Evolutionary conservation across 768 basidiomycete species (phyloP).

Genomic region (Stropharia rugosoannulata): DNA sequence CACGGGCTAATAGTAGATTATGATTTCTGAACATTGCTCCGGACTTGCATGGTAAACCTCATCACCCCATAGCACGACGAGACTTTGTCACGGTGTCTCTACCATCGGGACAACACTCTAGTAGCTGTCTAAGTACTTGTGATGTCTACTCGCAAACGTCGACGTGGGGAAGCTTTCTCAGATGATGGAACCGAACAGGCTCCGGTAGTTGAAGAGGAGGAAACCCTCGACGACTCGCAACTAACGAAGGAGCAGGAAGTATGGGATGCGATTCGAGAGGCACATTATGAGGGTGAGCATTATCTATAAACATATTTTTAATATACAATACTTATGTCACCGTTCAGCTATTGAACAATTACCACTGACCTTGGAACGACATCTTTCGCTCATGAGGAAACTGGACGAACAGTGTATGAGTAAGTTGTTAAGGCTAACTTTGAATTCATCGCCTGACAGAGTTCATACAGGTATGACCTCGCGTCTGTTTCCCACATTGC

Average conservation of each 20-base stretch:
- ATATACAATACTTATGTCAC: not conserved
- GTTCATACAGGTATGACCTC: slow-evolving; percentile 26
- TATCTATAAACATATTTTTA: not conserved
- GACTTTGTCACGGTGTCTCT: too few species aligned
- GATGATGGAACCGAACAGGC: slow-evolving; percentile 23
- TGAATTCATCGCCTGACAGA: not conserved
- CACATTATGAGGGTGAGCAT: slow-evolving; percentile 70
- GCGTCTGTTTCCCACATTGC: slow-evolving; percentile 43
- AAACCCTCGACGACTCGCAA: slow-evolving; percentile 17
- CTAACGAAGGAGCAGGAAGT: slow-evolving; percentile 59
- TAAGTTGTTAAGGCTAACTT: slow-evolving; percentile 23
- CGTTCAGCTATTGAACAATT: slow-evolving; percentile 71
- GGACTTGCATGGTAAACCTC: too few species aligned
- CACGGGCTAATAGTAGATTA: too few species aligned
- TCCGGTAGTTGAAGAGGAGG: slow-evolving; percentile 24
- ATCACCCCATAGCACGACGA: too few species aligned
- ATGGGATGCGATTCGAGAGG: slow-evolving; percentile 77
- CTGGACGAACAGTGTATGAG: slow-evolving; percentile 66
- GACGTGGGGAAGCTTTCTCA: slow-evolving; percentile 40
- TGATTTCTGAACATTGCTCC: too few species aligned
- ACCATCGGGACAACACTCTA: too few species aligned
- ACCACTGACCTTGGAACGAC: slow-evolving; percentile 71
- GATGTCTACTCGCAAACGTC: slow-evolving; percentile 47
- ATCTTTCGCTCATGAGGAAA: slow-evolving; percentile 68
- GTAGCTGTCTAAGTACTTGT: too few species aligned